A percentile compares a stretch with the other conserved stretches of the same genome.
Conservation (phyloP, 495 filamentous ascomycete genomes). For the Chaetomium tenue region DNA sequence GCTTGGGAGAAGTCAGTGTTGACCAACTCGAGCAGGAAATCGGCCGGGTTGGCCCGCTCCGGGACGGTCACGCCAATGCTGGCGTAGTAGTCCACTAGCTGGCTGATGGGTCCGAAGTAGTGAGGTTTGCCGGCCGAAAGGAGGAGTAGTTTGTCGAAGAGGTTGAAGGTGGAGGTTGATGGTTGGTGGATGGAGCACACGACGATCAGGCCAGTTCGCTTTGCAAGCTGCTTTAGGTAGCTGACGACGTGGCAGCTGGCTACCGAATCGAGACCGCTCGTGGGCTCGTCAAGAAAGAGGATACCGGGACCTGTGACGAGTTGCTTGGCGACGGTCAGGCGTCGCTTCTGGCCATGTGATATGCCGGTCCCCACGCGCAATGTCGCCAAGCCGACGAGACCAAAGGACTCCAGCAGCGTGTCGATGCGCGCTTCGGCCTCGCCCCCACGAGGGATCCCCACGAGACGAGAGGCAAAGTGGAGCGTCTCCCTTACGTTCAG, state of each 20-base stretch:
- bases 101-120: background rate
- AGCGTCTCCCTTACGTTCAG: background rate
- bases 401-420: background rate
- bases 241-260: background rate
- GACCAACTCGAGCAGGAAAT: background rate
- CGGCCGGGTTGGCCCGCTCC: background rate
- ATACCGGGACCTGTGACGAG: background rate
- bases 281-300: conserved; percentile 1
- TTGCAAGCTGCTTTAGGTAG: background rate
- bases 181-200: conserved; percentile 5
- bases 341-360: conserved; percentile 1
- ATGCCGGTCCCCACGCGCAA: background rate
- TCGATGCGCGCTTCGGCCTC: background rate
- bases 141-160: background rate
- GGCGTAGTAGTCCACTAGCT: background rate
- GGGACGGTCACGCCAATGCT: background rate
- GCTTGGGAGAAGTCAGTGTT: background rate
- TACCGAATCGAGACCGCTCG: background rate
- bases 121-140: background rate
- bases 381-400: background rate
- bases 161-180: background rate
- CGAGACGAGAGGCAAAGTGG: background rate
- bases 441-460: background rate
- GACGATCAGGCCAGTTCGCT: background rate
- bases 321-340: background rate